These are phyloP conservation scores for Zoysia matrella DNA, from an alignment of 202 grass and related monocot genomes.

Conservation along the genomic window DNA sequence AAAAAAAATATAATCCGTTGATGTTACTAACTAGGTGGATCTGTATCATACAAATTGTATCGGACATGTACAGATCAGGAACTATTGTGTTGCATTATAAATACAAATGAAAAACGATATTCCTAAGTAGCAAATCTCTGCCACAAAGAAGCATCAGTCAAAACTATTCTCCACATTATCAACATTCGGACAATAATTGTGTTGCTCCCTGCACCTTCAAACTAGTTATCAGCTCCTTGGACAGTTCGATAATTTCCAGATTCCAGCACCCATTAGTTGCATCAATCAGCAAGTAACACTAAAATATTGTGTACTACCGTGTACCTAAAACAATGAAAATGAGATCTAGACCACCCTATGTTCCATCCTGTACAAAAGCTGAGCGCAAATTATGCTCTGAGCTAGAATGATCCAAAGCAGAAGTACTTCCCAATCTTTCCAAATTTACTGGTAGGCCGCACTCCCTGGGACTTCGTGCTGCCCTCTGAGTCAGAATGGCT, in stretches of 20 bases:
- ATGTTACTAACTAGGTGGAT: not conserved
- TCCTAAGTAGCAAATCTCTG: not conserved
- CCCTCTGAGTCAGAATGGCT: constrained; percentile 15
- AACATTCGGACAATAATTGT: not conserved
- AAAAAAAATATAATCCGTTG: not conserved
- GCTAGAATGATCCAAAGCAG: constrained; percentile 52
- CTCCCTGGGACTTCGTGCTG: constrained; percentile 24
- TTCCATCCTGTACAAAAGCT: constrained; percentile 35
- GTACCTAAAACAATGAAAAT: not conserved
- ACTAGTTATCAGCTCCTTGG: constrained; percentile 5
- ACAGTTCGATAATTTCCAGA: not conserved
- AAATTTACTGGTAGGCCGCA: constrained; percentile 36
- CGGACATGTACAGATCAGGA: not conserved
- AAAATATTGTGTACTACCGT: not conserved
- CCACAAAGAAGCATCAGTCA: not conserved
- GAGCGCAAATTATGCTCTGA: constrained; percentile 2
- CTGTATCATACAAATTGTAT: constrained; percentile 1
- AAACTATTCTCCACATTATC: constrained; percentile 1
- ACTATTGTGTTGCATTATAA: not conserved
- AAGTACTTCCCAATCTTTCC: constrained; percentile 55
- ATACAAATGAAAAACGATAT: not conserved
- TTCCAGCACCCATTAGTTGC: not conserved
- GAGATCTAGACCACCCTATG: not conserved
- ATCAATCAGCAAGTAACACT: not conserved
- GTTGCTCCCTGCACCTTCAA: not conserved